Percentiles rank a stretch among this genome's conserved stretches.
Conservation (phyloP, 371 early-diverging fungal genomes). For the Mortierella sp. region DNA sequence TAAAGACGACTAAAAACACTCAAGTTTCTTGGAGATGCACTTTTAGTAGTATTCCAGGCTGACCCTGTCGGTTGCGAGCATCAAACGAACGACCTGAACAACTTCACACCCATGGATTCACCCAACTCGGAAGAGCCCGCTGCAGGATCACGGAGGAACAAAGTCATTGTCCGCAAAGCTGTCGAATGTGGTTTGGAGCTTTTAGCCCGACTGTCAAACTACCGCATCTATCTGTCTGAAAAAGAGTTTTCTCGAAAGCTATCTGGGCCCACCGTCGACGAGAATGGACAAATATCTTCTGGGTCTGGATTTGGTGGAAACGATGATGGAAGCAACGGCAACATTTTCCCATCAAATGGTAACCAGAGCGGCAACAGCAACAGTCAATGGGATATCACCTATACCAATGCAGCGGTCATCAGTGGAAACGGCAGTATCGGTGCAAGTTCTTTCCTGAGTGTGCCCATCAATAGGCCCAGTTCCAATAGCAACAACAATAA, state of each 20-base stretch:
- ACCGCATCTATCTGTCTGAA: slow-evolving; percentile 71
- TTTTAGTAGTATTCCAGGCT: slow-evolving; percentile 72
- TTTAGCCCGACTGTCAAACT: slow-evolving; percentile 67
- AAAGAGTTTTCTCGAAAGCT: slow-evolving; percentile 68
- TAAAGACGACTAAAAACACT: background rate
- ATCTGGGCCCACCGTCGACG: slow-evolving; percentile 1
- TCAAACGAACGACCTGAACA: background rate
- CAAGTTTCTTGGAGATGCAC: slow-evolving; percentile 76
- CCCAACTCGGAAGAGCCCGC: slow-evolving; percentile 26
- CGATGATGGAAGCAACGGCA: background rate
- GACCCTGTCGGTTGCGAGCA: slow-evolving; percentile 36
- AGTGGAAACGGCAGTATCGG: slow-evolving; percentile 1
- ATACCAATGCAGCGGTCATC: slow-evolving; percentile 5
- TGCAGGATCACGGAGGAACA: slow-evolving; percentile 49
- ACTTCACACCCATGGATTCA: slow-evolving; percentile 14
- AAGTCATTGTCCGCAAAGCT: slow-evolving; percentile 63
- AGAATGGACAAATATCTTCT: background rate
- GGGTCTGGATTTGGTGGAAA: background rate
- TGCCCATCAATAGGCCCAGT: background rate
- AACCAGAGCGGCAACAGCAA: slow-evolving; percentile 4
- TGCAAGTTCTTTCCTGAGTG: background rate
- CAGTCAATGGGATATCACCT: background rate
- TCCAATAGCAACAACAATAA: slow-evolving; percentile 8
- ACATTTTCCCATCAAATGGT: background rate
- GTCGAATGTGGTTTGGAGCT: slow-evolving; percentile 71